Conservation (phyloP, 148 eudicot genomes). For the Pouteria glomerata region DNA sequence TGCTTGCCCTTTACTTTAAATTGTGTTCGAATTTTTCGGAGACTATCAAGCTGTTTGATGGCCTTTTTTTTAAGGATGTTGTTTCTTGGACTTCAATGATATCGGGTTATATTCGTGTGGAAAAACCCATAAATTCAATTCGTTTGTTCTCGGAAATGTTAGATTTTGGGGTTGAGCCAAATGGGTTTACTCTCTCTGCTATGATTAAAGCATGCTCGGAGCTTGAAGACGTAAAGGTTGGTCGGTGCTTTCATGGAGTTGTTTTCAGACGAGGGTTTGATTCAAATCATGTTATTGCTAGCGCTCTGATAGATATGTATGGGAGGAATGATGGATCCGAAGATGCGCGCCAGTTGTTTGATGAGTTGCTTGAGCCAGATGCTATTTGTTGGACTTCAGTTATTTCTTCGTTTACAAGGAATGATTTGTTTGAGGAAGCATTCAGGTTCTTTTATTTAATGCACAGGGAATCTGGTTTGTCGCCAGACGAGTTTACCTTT, state of each 20-base stretch:
- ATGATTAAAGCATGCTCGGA: conserved; percentile 68
- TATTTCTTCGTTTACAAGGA: conserved; percentile 55
- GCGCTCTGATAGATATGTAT: conserved; percentile 70
- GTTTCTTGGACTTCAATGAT: conserved; percentile 86
- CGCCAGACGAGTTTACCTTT: conserved; percentile 57
- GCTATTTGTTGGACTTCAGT: conserved; percentile 71
- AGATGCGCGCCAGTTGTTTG: conserved; percentile 53
- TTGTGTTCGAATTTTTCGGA: conserved; percentile 31
- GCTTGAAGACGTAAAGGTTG: conserved; percentile 44
- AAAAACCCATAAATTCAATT: conserved; percentile 36
- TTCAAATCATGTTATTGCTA: conserved; percentile 45
- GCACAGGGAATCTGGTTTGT: conserved; percentile 39
- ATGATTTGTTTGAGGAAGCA: conserved; percentile 55
- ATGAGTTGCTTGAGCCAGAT: conserved; percentile 60
- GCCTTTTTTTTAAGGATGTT: conserved; percentile 54
- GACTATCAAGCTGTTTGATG: conserved; percentile 46
- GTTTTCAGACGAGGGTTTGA: conserved; percentile 63
- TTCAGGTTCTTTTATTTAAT: conserved; percentile 44
- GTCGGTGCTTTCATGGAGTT: conserved; percentile 59
- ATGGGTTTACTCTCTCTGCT: conserved; percentile 69
- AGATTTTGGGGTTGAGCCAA: conserved; percentile 52
- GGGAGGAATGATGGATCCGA: conserved; percentile 43
- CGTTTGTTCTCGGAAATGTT: conserved; percentile 53
- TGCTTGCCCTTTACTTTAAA: conserved; percentile 66
- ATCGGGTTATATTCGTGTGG: conserved; percentile 53